phyloP scores from a whole-genome alignment of 306 rosid genomes.

The Vigna radiata region DNA sequence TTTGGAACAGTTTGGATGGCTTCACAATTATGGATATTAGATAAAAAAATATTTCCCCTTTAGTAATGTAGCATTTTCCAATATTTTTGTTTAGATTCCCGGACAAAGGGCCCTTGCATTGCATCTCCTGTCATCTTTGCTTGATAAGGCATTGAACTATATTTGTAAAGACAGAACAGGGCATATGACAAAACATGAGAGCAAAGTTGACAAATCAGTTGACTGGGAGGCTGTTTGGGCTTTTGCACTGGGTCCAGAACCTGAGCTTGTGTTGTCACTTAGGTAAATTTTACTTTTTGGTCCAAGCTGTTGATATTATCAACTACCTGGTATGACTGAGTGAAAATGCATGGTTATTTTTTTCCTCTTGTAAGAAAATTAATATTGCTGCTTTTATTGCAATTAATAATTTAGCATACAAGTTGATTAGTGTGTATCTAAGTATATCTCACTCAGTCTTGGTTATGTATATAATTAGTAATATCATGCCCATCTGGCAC shows the following conservation, averaged over 20 bases:
- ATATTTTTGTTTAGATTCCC: conserved; percentile 64
- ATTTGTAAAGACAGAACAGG: conserved; percentile 56
- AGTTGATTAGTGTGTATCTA: conserved; percentile 13
- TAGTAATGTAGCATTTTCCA: conserved; percentile 24
- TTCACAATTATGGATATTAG: conserved; percentile 23
- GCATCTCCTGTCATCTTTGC: conserved; percentile 74
- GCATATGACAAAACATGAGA: conserved; percentile 45
- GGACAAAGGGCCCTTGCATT: conserved; percentile 89
- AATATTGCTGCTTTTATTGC: conserved; percentile 21
- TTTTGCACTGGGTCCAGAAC: conserved; percentile 92
- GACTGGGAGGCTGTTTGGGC: conserved; percentile 98
- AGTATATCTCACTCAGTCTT: conserved; percentile 2
- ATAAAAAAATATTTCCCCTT: conserved; percentile 8
- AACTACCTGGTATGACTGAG: conserved; percentile 7
- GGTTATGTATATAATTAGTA: conserved; percentile 17
- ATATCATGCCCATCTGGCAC: conserved; percentile 13
- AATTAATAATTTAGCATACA: conserved; percentile 23
- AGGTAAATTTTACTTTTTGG: conserved; percentile 60
- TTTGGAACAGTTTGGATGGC: conserved; percentile 31
- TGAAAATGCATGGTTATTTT: background rate
- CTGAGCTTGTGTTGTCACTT: conserved; percentile 86
- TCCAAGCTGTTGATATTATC: conserved; percentile 39
- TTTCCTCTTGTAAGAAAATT: conserved; percentile 13
- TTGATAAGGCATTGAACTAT: conserved; percentile 72
- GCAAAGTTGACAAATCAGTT: conserved; percentile 53